phyloP scores from a whole-genome alignment of 192 early-diverging fungal species.

The Umbelopsis isabellina region DNA sequence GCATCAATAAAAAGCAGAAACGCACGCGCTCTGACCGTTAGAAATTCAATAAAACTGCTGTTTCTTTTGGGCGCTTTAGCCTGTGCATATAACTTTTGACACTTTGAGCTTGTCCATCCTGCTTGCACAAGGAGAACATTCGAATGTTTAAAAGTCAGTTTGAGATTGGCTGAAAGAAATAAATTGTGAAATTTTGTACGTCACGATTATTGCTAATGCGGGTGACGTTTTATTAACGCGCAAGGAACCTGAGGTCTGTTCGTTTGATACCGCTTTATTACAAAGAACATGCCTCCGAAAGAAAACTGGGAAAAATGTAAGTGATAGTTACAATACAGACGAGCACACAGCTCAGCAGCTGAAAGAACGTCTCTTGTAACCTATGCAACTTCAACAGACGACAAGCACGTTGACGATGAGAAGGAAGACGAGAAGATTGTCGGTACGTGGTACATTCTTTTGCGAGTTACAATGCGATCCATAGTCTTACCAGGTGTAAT shows the following conservation, averaged over 20 bases:
- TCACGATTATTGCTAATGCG: background rate
- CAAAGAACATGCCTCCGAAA: constrained; percentile 80
- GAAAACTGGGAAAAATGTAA: constrained; percentile 98
- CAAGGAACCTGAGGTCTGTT: constrained; percentile 18
- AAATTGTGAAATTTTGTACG: background rate
- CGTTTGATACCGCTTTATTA: constrained; percentile 19
- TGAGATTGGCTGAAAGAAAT: background rate
- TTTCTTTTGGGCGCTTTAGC: too few species aligned
- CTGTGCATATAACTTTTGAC: too few species aligned
- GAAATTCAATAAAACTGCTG: too few species aligned
- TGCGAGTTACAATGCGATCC: background rate
- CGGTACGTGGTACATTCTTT: constrained; percentile 42
- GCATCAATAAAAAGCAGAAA: background rate
- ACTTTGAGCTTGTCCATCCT: too few species aligned
- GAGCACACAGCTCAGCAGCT: background rate
- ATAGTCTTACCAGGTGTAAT: background rate
- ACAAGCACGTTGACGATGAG: constrained; percentile 73
- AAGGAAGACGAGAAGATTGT: constrained; percentile 87
- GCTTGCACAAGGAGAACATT: too few species aligned
- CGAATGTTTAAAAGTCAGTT: too few species aligned
- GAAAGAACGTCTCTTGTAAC: background rate
- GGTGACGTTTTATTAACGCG: constrained; percentile 21
- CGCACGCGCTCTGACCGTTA: background rate
- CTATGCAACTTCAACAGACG: constrained; percentile 53
- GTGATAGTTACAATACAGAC: constrained; percentile 18